These are phyloP conservation scores for Sutorius australiensis DNA, from an alignment of 768 basidiomycete genomes.

Conservation along the genomic window DNA sequence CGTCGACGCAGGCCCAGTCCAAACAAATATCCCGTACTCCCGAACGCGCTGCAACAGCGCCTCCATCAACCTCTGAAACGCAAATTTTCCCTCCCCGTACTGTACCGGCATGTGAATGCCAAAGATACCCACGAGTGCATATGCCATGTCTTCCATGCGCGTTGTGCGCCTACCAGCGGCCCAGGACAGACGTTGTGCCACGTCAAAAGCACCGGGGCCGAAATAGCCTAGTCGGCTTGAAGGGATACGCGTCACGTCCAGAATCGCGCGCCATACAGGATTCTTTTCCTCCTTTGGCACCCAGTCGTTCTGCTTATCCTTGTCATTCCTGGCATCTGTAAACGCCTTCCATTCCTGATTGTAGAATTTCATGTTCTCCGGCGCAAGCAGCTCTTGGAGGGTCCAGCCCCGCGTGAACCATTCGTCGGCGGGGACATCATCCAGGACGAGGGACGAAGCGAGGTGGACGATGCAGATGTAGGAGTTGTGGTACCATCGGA, in stretches of 20 bases:
- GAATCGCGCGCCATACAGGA: slow-evolving; percentile 1
- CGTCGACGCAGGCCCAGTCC: slow-evolving; percentile 6
- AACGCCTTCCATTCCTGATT: slow-evolving; percentile 4
- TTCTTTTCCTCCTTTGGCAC: not conserved
- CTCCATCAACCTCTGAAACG: slow-evolving; percentile 19
- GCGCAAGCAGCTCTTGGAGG: slow-evolving; percentile 19
- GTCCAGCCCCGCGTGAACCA: slow-evolving; percentile 23
- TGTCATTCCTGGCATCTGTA: slow-evolving; percentile 4
- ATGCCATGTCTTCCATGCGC: slow-evolving; percentile 21
- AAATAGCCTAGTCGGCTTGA: not conserved
- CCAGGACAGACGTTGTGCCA: slow-evolving; percentile 10
- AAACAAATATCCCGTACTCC: slow-evolving; percentile 1
- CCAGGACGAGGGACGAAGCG: not conserved
- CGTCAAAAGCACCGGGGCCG: slow-evolving; percentile 3
- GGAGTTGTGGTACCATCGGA: slow-evolving; percentile 23
- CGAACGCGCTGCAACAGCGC: slow-evolving; percentile 1
- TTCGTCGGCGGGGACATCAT: slow-evolving; percentile 7
- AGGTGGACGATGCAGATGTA: slow-evolving; percentile 20
- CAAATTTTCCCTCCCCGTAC: slow-evolving; percentile 24
- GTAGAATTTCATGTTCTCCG: slow-evolving; percentile 17
- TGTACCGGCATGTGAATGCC: slow-evolving; percentile 17
- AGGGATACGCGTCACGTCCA: not conserved
- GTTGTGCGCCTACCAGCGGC: slow-evolving; percentile 23
- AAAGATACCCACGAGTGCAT: slow-evolving; percentile 24
- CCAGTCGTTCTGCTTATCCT: not conserved